phyloP scores from a whole-genome alignment of 2,329 filamentous ascomycete genomes.

The Raffaelea deltoideospora region DNA sequence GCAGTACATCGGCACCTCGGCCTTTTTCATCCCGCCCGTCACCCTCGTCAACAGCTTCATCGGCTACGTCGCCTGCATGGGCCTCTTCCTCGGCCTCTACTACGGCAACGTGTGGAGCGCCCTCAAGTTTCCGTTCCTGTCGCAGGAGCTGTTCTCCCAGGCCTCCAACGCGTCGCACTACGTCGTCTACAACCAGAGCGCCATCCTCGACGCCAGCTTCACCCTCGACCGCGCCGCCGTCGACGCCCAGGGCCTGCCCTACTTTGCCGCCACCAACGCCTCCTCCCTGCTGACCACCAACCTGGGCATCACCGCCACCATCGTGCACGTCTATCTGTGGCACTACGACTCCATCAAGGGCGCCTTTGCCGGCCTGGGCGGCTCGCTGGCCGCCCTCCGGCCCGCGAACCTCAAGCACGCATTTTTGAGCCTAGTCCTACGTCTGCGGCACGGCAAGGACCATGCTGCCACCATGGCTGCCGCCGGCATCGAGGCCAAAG shows the following conservation, averaged over 20 bases:
- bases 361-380: no score
- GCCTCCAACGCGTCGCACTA: slow-evolving; percentile 19
- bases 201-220: slow-evolving; percentile 23
- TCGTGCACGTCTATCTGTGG: slow-evolving; percentile 27
- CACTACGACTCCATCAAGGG: slow-evolving; percentile 22
- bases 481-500: no score
- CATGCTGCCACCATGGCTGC: no score
- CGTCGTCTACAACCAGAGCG: slow-evolving; percentile 25
- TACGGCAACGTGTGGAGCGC: slow-evolving; percentile 25
- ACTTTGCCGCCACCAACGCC: slow-evolving; percentile 23
- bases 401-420: no score
- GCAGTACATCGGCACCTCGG: slow-evolving; percentile 23
- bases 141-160: slow-evolving; percentile 22
- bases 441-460: no score
- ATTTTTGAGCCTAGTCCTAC: no score
- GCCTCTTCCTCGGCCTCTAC: slow-evolving; percentile 22
- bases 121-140: slow-evolving; percentile 18
- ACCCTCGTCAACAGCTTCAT: slow-evolving; percentile 23
- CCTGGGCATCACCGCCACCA: slow-evolving; percentile 27
- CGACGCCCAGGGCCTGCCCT: slow-evolving; percentile 22
- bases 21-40: slow-evolving; percentile 22
- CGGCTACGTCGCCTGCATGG: slow-evolving; percentile 21
- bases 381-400: no score
- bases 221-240: slow-evolving; percentile 20
- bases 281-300: slow-evolving; percentile 26